These are phyloP conservation scores for Nannochloropsis salina DNA, from an alignment of 108 stramenopile species.

Conservation along the genomic window DNA sequence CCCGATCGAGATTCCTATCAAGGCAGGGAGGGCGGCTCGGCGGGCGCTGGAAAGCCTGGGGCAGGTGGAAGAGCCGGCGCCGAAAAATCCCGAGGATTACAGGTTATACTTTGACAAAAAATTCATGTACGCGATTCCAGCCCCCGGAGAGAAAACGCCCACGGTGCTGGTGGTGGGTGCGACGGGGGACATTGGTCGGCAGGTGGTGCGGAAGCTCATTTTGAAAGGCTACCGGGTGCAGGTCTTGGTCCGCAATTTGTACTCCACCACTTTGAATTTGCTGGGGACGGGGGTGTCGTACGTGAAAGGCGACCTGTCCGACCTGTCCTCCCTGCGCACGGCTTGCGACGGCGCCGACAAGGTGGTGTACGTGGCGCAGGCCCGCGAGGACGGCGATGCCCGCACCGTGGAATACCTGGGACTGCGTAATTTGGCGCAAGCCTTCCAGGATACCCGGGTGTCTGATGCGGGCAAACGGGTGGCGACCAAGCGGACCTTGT, in stretches of 20 bases:
- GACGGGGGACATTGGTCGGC: conserved; percentile 68
- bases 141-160: conserved; percentile 59
- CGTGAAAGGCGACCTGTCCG: conserved; percentile 74
- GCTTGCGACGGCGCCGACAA: conserved; percentile 60
- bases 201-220: conserved; percentile 71
- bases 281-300: conserved; percentile 79
- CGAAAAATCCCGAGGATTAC: conserved; percentile 13
- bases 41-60: conserved; percentile 14
- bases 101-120: neutral
- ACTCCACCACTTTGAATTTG: conserved; percentile 71
- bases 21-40: neutral
- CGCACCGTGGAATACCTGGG: conserved; percentile 62
- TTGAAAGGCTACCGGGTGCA: conserved; percentile 34
- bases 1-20: conserved; percentile 3
- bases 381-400: neutral
- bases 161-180: conserved; percentile 82
- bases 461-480: conserved; percentile 74
- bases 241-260: conserved; percentile 72
- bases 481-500: conserved; percentile 77
- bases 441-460: conserved; percentile 77
- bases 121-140: conserved; percentile 9
- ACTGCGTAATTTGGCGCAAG: conserved; percentile 70
- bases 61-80: neutral
- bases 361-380: conserved; percentile 19
- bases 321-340: conserved; percentile 53